A percentile compares a stretch with the other conserved stretches of the same genome.
These are phyloP conservation scores for Breynia disticha DNA, from an alignment of 441 rosid species.

Conservation along the genomic window DNA sequence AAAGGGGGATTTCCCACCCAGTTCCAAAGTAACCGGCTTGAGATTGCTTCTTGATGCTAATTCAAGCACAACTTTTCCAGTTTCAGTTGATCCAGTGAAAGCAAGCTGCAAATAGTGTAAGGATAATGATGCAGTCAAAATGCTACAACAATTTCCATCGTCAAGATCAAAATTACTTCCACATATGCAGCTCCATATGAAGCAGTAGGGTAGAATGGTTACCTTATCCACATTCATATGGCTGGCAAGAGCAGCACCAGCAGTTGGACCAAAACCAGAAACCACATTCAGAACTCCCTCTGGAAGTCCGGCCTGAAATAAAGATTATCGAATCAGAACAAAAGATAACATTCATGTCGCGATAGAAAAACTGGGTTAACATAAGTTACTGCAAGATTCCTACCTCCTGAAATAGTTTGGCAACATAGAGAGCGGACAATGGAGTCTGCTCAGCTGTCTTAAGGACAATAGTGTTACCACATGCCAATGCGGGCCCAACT, in stretches of 20 bases:
- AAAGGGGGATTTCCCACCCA: slow-evolving; percentile 89
- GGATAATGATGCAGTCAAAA: background rate
- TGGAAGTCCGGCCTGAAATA: slow-evolving; percentile 29
- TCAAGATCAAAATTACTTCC: background rate
- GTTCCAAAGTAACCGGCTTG: slow-evolving; percentile 76
- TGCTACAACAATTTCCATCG: background rate
- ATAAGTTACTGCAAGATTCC: background rate
- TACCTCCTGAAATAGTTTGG: slow-evolving; percentile 52
- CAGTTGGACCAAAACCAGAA: slow-evolving; percentile 28
- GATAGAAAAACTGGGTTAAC: background rate
- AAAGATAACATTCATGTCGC: background rate
- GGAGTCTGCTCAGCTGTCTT: slow-evolving; percentile 66
- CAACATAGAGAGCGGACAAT: slow-evolving; percentile 37
- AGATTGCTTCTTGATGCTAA: slow-evolving; percentile 79
- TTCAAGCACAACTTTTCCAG: slow-evolving; percentile 53
- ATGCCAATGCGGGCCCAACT: slow-evolving; percentile 54
- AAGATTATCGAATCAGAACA: slow-evolving; percentile 4
- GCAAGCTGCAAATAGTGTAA: slow-evolving; percentile 39
- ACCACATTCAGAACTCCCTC: slow-evolving; percentile 29
- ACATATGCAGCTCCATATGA: no score
- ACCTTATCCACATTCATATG: slow-evolving; percentile 34
- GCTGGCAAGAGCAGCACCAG: slow-evolving; percentile 29
- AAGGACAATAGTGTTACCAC: slow-evolving; percentile 46
- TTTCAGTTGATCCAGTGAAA: slow-evolving; percentile 71
- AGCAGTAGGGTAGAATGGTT: background rate